Evolutionary conservation across 331 rosid genomes (phyloP), one percentile per base, ranked within the genome.

Genomic region (Arachis monticola): DNA sequence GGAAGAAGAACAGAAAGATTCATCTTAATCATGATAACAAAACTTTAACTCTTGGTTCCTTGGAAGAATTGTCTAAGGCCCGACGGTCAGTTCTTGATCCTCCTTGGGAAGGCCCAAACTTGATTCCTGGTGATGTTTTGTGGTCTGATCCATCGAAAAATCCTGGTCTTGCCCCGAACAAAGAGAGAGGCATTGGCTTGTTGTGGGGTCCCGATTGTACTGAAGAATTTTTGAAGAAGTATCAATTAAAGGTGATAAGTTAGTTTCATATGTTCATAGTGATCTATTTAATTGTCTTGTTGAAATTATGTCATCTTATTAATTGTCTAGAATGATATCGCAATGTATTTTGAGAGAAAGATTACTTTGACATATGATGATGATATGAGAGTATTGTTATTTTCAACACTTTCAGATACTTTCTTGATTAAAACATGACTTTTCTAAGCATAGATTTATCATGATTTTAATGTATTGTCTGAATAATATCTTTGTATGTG

Each of bases 1-100:
- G 95, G 51, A 90, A 87, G 85, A 90, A 90, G 86, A 87, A 87
- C 72, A 85, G 98, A 6, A 92, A 79, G 82, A 83, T 90, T 66
- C 68, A 66, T 68, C 65, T 87, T 46, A 83, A 65, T 81, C 11
- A 84, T 1, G 94, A 88, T 57, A 64, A 78, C 38, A 86, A 76
- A 72, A n/a, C 58, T 22, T 69, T 90, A 27, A 75, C 86, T 12
- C 85, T 92, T 52, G 98, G 95, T 53, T 83, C 96, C 53, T 79
- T 90, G 81, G 98, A 92, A 50, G 98, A 92, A 71, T 73, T 92
- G 73, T 78, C 84, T 1, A 90, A 63, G 77, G 92, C 95, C 69
- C 85, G 98, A 22, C 81, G 98, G 59, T 85, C 98, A n/a, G 95
- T 92, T 67, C 95, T 92, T 79, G 98, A 92, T 86, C 98, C 98